Evolutionary conservation across 805 yeast genomes (phyloP).

Genomic region (Cyberlindnera euphorbiae): DNA sequence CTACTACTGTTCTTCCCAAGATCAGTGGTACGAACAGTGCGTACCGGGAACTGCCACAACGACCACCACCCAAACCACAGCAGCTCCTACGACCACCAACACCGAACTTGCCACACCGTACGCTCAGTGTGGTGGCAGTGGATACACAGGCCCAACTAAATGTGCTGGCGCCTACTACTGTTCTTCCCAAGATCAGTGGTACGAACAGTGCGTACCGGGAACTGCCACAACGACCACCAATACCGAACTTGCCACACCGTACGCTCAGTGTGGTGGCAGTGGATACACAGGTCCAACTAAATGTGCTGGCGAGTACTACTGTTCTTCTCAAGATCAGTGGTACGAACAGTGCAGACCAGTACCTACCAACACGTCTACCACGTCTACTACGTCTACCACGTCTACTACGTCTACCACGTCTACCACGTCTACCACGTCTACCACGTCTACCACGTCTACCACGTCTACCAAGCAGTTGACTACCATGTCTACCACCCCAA

Average conservation of each 20-base stretch:
- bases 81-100: neutral
- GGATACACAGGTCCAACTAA: constrained; percentile 6
- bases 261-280: constrained; percentile 17
- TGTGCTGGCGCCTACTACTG: constrained; percentile 11
- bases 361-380: constrained; percentile 1
- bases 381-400: neutral
- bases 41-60: neutral
- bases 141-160: constrained; percentile 6
- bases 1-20: constrained; percentile 8
- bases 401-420: neutral
- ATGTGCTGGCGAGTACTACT: constrained; percentile 11
- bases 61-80: neutral
- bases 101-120: neutral
- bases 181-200: constrained; percentile 7
- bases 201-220: constrained; percentile 10
- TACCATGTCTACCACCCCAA: neutral
- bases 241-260: too few relatives aligned
- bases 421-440: neutral
- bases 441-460: neutral
- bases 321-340: constrained; percentile 5
- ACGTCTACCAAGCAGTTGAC: too few relatives aligned
- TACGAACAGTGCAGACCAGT: constrained; percentile 14
- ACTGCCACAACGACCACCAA: neutral
- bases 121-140: constrained; percentile 18
- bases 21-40: constrained; percentile 16